A percentile compares a stretch with the other conserved stretches of the same genome.
Evolutionary conservation across 768 basidiomycete species (phyloP).

Genomic region (Arthromyces matolae): DNA sequence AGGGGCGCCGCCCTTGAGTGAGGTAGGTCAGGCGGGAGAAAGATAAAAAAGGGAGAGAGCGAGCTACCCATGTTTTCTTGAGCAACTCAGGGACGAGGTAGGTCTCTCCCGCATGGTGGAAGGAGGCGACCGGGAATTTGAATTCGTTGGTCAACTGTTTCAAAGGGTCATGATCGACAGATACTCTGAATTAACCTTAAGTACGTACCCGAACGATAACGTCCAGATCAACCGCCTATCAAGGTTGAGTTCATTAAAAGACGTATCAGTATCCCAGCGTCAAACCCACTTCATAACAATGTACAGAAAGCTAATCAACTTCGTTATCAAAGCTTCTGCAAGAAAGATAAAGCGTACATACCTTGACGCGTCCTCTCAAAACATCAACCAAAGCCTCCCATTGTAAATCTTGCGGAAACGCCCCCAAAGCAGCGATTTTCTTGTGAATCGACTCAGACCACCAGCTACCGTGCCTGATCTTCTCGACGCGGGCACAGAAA

Average conservation of each 20-base stretch:
- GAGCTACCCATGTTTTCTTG: conserved; percentile 62
- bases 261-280: too few species aligned
- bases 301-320: conserved; percentile 30
- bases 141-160: conserved; percentile 74
- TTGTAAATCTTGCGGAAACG: conserved; percentile 65
- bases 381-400: conserved; percentile 73
- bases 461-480: conserved; percentile 13
- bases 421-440: conserved; percentile 23
- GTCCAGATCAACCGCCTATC: conserved; percentile 64
- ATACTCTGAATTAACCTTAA: not conserved
- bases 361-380: conserved; percentile 72
- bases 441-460: conserved; percentile 6
- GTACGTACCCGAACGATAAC: conserved; percentile 54
- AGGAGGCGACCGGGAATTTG: conserved; percentile 68
- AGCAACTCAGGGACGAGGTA: conserved; percentile 78
- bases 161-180: not conserved
- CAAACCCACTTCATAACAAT: conserved; percentile 38
- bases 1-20: conserved; percentile 44
- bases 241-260: not conserved
- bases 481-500: conserved; percentile 51
- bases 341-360: conserved; percentile 17
- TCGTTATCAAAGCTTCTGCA: not conserved
- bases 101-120: conserved; percentile 79
- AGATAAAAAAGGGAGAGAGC: not conserved
- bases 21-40: not conserved